Base-by-base conservation (phyloP, 2,329 filamentous ascomycete genomes). In the Thermoascus crustaceus region DNA sequence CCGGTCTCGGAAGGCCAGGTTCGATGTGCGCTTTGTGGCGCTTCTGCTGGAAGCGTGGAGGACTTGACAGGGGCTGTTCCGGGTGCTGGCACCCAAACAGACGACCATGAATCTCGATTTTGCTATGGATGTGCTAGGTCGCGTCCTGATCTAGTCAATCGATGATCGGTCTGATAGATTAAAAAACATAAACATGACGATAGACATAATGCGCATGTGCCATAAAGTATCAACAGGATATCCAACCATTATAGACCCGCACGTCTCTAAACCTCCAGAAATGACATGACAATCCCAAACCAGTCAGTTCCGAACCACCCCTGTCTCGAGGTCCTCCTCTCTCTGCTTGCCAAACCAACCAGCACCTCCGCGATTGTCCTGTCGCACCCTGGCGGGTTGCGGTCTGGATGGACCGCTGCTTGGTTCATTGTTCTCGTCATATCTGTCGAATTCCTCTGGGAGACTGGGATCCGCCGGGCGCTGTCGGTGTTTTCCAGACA, bases 21-120 rank as follows among this genome's bases (percentile, higher is more conserved):
- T 16, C 48, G 49, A 31, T 93, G 86, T 50, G 70, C 72, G 21
- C 57, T 89, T 6, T 94, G 86, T 57, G 75, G 75, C 32, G 75
- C 82, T 61, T 74, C 76, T 21, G 66, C 87, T 8, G 73, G 79
- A 37, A 72, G 72, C 43, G 66, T 67, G 4, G 78, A 77, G 3
- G 78, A 83, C 49, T 73, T 75, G 42, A 71, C 75, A 27, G 79
- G 76, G 67, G 73, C 42, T 29, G 48, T 44, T n/a, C 41, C 40
- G 13, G 38, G 34, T n/a, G 22, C 23, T 39, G 37, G 18, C 41
- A 49, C 71, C 23, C 67, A 61, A 61, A 55, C 77, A 65, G 44
- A 80, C 67, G 65, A 74, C 73, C 55, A 80, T 37, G 37, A n/a
- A n/a, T n/a, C 44, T 40, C 38, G 42, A 30, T 54, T 61, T 32